phyloP scores from a whole-genome alignment of 2,329 filamentous ascomycete species.

The Talaromyces verruculosus region DNA sequence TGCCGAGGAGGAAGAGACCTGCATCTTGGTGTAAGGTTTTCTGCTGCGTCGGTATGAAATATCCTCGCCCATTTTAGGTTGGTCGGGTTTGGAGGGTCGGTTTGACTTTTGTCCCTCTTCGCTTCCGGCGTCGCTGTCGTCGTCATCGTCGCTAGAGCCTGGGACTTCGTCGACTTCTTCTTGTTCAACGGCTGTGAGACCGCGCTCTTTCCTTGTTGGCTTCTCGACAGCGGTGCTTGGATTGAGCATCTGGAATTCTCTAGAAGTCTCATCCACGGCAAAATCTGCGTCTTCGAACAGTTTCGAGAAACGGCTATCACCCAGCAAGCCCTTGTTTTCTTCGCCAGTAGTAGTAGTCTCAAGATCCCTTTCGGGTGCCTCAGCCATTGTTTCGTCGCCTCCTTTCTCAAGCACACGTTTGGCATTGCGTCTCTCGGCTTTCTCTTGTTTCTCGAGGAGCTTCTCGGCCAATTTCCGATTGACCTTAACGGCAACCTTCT shows the following conservation, averaged over 20 bases:
- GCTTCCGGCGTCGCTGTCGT: constrained; percentile 22
- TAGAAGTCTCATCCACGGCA: constrained; percentile 81
- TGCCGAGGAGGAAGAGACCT: constrained; percentile 57
- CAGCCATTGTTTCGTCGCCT: constrained; percentile 51
- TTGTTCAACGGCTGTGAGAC: constrained; percentile 63
- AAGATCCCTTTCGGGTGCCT: constrained; percentile 32
- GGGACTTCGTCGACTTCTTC: constrained; percentile 57
- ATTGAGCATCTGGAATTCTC: constrained; percentile 85
- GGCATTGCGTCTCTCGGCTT: constrained; percentile 48
- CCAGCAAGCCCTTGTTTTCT: constrained; percentile 64
- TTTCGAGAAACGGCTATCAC: constrained; percentile 80
- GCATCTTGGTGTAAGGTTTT: constrained; percentile 54
- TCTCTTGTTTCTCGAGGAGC: constrained; percentile 61
- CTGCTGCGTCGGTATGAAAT: constrained; percentile 56
- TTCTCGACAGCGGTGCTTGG: constrained; percentile 64
- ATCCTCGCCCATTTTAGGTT: constrained; percentile 49
- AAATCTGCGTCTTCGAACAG: constrained; percentile 95
- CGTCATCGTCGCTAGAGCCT: constrained; percentile 41
- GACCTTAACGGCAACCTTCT: constrained; percentile 87
- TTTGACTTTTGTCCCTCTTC: constrained; percentile 23
- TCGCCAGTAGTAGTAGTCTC: constrained; percentile 27
- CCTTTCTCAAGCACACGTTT: constrained; percentile 55
- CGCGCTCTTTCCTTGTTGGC: constrained; percentile 42
- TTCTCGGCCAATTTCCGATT: constrained; percentile 69
- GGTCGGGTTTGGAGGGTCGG: constrained; percentile 32